These are phyloP conservation scores for Striga asiatica DNA, from an alignment of 257 asterid species.

Conservation along the genomic window DNA sequence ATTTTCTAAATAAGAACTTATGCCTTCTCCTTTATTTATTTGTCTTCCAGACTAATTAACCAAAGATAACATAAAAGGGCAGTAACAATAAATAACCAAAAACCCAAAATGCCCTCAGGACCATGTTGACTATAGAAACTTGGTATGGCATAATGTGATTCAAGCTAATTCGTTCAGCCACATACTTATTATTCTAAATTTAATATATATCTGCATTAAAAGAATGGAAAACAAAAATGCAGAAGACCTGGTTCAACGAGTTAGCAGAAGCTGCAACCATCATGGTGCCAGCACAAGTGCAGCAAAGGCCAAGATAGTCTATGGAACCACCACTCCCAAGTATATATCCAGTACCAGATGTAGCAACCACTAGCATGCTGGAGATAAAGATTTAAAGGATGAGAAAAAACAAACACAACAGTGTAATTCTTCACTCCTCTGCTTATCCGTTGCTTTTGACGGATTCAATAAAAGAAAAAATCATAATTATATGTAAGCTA, in stretches of 20 bases:
- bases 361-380: constrained; percentile 96
- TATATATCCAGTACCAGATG: constrained; percentile 90
- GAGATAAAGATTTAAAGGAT: constrained; percentile 14
- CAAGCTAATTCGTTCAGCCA: not conserved
- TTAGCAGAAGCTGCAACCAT: constrained; percentile 97
- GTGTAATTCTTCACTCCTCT: not conserved
- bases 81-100: not conserved
- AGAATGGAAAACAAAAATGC: constrained; percentile 10
- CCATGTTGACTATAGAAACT: not conserved
- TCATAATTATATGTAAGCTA: not conserved
- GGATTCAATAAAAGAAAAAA: too few species aligned
- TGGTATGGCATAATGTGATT: not conserved
- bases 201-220: constrained; percentile 5
- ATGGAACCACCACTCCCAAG: constrained; percentile 83
- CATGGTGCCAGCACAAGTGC: constrained; percentile 98
- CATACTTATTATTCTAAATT: not conserved
- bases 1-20: not conserved
- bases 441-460: not conserved
- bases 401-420: constrained; percentile 8
- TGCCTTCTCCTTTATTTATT: not conserved
- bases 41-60: not conserved
- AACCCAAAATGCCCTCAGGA: not conserved
- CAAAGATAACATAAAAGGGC: too few species aligned
- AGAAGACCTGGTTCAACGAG: constrained; percentile 79
- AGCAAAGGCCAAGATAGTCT: constrained; percentile 81